phyloP scores from a whole-genome alignment of 2,329 filamentous ascomycete genomes.

The Colletotrichum sp. region DNA sequence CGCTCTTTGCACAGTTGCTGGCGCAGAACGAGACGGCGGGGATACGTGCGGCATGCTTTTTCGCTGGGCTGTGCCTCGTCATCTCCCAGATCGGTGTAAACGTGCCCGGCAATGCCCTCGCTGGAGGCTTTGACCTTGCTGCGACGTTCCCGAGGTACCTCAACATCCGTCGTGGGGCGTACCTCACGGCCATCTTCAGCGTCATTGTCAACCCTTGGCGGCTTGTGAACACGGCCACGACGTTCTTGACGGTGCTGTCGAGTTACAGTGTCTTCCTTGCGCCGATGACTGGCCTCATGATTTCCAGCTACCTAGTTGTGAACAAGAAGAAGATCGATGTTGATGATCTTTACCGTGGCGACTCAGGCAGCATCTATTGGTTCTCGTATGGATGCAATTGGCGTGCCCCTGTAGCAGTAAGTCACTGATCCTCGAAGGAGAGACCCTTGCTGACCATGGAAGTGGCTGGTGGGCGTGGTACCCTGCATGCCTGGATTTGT shows the following conservation, averaged over 20 bases:
- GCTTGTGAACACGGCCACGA: conserved; percentile 40
- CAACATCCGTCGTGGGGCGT: conserved; percentile 43
- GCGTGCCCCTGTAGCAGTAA: conserved; percentile 42
- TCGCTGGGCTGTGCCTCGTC: conserved; percentile 39
- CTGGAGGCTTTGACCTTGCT: conserved; percentile 44
- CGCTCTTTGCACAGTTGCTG: conserved; percentile 36
- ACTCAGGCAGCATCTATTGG: conserved; percentile 41
- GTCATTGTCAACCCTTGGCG: conserved; percentile 43
- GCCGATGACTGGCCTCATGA: conserved; percentile 45
- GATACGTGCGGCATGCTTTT: conserved; percentile 42
- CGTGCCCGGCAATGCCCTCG: conserved; percentile 39
- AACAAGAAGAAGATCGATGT: conserved; percentile 38
- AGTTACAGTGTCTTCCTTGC: conserved; percentile 42
- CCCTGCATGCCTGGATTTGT: conserved; percentile 49
- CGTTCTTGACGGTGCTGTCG: conserved; percentile 39
- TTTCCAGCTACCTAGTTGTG: conserved; percentile 38
- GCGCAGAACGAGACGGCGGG: conserved; percentile 33
- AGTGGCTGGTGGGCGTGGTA: conserved; percentile 44
- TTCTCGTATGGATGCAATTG: conserved; percentile 44
- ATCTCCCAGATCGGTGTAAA: conserved; percentile 43
- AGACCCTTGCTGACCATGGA: neutral
- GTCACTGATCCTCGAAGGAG: conserved; percentile 14
- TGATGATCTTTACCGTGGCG: conserved; percentile 37
- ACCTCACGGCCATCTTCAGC: conserved; percentile 39
- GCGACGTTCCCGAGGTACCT: conserved; percentile 40